Percentiles rank a stretch among this genome's conserved stretches.
Conservation (phyloP, 495 filamentous ascomycete genomes). For the Beverwykella pulmonaria region DNA sequence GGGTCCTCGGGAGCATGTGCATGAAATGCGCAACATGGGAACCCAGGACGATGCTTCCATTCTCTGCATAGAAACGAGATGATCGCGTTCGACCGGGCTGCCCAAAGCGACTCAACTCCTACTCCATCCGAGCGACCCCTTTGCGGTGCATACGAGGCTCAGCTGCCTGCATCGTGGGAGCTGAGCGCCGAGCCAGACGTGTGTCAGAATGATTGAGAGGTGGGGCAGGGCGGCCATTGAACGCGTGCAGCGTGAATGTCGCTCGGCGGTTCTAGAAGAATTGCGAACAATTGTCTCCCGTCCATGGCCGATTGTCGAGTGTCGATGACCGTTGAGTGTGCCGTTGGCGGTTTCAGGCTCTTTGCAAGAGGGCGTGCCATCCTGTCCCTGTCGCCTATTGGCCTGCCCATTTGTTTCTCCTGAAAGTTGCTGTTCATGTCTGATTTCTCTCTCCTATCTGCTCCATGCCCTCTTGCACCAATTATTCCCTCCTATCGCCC, state of each 20-base stretch:
- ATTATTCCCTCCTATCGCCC: constrained; percentile 10
- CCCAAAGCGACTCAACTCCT: neutral
- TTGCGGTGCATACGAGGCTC: constrained; percentile 10
- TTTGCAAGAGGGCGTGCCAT: neutral
- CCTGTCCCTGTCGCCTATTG: neutral
- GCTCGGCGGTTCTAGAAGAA: constrained; percentile 9
- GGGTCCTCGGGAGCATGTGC: neutral
- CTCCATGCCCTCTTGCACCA: constrained; percentile 2
- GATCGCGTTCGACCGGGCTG: neutral
- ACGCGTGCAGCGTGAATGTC: neutral
- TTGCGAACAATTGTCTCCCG: neutral
- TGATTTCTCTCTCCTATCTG: neutral
- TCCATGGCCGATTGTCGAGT: neutral
- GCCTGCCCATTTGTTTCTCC: neutral
- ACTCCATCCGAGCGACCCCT: neutral
- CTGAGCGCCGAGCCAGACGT: neutral
- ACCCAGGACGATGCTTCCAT: neutral
- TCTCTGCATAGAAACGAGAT: neutral
- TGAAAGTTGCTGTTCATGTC: constrained; percentile 1
- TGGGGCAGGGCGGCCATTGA: neutral
- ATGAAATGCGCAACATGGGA: neutral
- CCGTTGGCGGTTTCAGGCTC: constrained; percentile 8
- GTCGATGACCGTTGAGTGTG: neutral
- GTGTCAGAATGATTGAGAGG: neutral
- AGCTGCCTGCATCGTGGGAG: neutral